Evolutionary conservation across 2,329 filamentous ascomycete genomes (phyloP).

Genomic region (Trichoderma polysporum): DNA sequence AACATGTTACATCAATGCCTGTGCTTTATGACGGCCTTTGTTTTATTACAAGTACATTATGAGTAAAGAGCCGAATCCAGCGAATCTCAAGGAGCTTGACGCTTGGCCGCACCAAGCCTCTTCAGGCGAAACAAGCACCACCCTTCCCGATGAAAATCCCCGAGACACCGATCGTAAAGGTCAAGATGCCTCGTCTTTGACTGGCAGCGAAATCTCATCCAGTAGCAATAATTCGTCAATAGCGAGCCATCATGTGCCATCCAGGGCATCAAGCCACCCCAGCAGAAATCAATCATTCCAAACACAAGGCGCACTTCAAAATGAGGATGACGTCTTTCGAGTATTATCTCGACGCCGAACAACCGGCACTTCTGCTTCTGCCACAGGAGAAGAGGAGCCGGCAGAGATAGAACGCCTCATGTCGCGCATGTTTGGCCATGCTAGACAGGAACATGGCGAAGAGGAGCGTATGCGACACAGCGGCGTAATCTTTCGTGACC

Average conservation of each 20-base stretch:
- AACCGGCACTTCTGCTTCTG: conserved; percentile 28
- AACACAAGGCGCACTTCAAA: conserved; percentile 32
- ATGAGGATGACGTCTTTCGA: conserved; percentile 53
- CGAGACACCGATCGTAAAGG: background rate
- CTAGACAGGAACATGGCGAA: conserved; percentile 63
- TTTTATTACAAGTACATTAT: background rate
- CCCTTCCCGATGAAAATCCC: background rate
- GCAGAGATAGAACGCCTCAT: conserved; percentile 61
- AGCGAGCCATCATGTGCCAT: conserved; percentile 26
- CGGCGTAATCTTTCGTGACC: conserved; percentile 67
- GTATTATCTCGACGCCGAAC: conserved; percentile 51
- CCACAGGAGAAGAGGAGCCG: conserved; percentile 41
- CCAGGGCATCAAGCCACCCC: conserved; percentile 29
- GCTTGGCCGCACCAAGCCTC: background rate
- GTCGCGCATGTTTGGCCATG: conserved; percentile 68
- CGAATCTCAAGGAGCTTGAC: background rate
- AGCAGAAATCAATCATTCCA: conserved; percentile 23
- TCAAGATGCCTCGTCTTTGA: background rate
- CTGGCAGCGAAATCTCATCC: background rate
- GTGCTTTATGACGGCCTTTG: background rate
- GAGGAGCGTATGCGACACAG: conserved; percentile 68
- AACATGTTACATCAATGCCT: background rate
- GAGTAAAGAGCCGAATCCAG: background rate
- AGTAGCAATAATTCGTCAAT: conserved; percentile 1
- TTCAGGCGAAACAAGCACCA: background rate